Conservation (phyloP, 2,329 filamentous ascomycete genomes). For the Fusarium brevicatenulatum region DNA sequence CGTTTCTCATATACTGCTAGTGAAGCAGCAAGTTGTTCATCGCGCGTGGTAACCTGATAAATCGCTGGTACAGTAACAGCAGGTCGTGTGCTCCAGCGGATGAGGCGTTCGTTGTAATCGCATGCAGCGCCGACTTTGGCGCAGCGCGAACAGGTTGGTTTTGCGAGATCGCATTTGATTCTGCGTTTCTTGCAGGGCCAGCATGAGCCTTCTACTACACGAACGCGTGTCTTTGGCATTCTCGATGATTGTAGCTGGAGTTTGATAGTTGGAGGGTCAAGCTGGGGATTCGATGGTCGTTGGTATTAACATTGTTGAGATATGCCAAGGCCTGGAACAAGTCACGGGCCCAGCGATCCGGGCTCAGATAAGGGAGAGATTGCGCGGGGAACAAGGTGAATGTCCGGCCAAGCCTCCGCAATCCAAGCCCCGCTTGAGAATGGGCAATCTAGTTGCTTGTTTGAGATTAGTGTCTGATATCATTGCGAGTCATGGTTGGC, state of each 20-base stretch:
- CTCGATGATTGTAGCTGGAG: not conserved
- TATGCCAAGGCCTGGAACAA: not conserved
- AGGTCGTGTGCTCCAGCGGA: conserved; percentile 55
- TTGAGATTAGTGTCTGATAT: conserved; percentile 12
- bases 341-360: not conserved
- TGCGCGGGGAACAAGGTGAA: conserved; percentile 24
- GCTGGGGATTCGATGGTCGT: not conserved
- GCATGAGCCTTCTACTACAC: conserved; percentile 52
- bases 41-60: conserved; percentile 41
- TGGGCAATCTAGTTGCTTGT: conserved; percentile 40
- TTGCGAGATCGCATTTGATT: conserved; percentile 55
- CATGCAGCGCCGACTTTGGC: conserved; percentile 40
- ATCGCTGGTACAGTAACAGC: conserved; percentile 46
- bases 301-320: not conserved
- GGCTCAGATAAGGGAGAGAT: not conserved
- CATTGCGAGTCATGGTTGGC: not conserved
- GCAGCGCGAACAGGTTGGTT: conserved; percentile 53
- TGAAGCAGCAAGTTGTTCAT: conserved; percentile 42
- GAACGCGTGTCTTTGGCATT: conserved; percentile 27
- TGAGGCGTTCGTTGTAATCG: conserved; percentile 49
- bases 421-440: conserved; percentile 11
- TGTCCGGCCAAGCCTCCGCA: not conserved
- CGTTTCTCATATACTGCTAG: conserved; percentile 46
- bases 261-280: not conserved
- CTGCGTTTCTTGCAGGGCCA: conserved; percentile 57